Evolutionary conservation across 2,329 filamentous ascomycete species (phyloP), one percentile per base, ranked within the genome.

Genomic region (Phialocephala sp.): DNA sequence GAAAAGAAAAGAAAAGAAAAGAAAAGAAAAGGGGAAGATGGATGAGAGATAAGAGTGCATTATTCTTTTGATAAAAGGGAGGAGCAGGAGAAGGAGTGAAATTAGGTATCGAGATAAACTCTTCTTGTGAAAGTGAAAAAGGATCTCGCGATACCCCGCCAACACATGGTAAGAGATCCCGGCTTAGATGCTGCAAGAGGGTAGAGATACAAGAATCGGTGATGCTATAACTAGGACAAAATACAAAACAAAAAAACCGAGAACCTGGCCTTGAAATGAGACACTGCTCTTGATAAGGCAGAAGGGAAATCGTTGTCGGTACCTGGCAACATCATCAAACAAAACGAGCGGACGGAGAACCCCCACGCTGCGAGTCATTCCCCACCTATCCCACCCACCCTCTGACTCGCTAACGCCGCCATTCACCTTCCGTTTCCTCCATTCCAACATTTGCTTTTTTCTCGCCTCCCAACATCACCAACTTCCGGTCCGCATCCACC

Each of bases 391-490:
- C 24, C 8, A 18, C 12, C 27, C 8, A 54, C 12, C 12, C 12
- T 12, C 50, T 54, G 50, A 54, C 50, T 54, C 45, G 45, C 20
- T 24, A 22, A 50, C 15, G 20, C 20, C 45, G n/a, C 22, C 45
- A 18, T 2, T 11, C n/a, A 5, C 8, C 1, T 6, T 24, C 20
- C 24, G 4, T 18, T 41, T 3, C 18, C 22, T 35, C 15, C 50
- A 32, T n/a, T 20, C 15, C 18, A 43, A 45, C n/a, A 32, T 24
- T 50, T 24, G 8, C 45, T 22, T 22, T 20, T 50, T 24, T n/a
- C 45, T 54, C 50, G 50, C 50, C 50, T 54, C 50, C 50, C 22
- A 18, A 32, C 50, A 32, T 32, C 50, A 27, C 11, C 50, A 27
- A 54, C 14, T 14, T 35, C 24, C 15, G 50, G 27, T 14, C 11